Base-by-base conservation (phyloP, 129 eudicot genomes). In the Kitagawia praeruptora region DNA sequence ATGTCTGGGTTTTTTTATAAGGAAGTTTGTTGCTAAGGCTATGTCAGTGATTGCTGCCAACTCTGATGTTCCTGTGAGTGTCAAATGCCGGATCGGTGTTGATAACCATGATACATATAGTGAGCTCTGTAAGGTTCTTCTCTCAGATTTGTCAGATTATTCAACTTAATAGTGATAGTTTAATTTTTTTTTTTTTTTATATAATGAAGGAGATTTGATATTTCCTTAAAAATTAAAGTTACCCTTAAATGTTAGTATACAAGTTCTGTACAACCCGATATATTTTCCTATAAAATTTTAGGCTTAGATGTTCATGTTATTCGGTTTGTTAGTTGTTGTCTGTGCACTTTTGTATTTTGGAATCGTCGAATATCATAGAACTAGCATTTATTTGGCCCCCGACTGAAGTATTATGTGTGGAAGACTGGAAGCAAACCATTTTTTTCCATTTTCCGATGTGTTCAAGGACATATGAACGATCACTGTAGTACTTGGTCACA, bases 31-130 rank as follows among this genome's bases (percentile, higher is more conserved):
- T 80, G 97, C 96, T 40, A 87, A 92, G 87, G 96, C 98, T 45
- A 95, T 95, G 97, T 82, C 84, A 76, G 97, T 92, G 71, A 92
- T 95, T 82, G 91, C 98, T 82, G 98, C 96, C 74, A 95, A 95
- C 79, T 84, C 94, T 45, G 88, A 90, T 86, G 91, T 86, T 85
- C 98, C 97, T 39, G 97, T 95, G 77, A 95, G 92, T 83, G 98
- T 95, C 69, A 95, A 95, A 78, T 95, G 98, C 83, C 89, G 98
- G 54, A 95, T 95, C 69, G 98, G 98, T 77, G 96, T 95, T 81
- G 97, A 95, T 84, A 85, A 89, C 75, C 96, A 84, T 78, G 97
- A 95, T 84, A 90, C 97, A 1, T 95, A 95, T 77, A 87, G 86
- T 70, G 93, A 95, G 83, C 93, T 95, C 19, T 95, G 98, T 95